A percentile compares a stretch with the other conserved stretches of the same genome.
Conservation (phyloP, 1,284 basidiomycete species). For the Leccinum angustisporum region DNA sequence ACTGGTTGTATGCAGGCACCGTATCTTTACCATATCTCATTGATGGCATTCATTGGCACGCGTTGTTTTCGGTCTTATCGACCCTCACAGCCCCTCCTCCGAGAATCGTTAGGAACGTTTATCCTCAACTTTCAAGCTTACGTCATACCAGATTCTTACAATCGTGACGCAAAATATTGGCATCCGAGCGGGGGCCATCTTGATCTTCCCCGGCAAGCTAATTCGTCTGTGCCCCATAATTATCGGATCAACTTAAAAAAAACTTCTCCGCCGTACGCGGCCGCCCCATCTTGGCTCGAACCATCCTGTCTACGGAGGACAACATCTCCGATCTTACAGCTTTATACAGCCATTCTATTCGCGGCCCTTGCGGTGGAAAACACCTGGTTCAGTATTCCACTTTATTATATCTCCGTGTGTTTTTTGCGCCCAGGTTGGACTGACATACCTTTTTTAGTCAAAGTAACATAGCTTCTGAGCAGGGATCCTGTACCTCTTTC, state of each 20-base stretch:
- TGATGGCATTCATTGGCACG: neutral
- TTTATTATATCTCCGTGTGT: neutral
- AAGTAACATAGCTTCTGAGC: neutral
- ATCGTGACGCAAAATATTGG: neutral
- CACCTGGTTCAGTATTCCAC: neutral
- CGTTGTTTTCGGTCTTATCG: neutral
- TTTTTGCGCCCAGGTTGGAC: neutral
- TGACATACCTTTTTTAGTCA: constrained; percentile 1
- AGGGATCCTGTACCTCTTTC: constrained; percentile 10
- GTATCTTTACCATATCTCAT: neutral
- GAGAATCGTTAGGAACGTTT: neutral
- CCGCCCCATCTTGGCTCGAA: neutral
- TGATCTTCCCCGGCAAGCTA: constrained; percentile 4
- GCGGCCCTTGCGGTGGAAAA: neutral
- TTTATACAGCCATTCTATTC: constrained; percentile 1
- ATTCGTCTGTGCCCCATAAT: constrained; percentile 3
- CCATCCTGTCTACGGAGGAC: neutral
- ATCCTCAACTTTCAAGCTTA: too few relatives aligned
- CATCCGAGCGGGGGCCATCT: neutral
- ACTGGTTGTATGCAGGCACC: neutral
- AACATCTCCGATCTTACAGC: constrained; percentile 3
- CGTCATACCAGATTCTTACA: neutral
- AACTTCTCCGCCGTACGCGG: neutral
- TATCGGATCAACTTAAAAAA: constrained; percentile 10
- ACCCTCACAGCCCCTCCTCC: neutral